Conservation (phyloP, 352 stramenopile genomes). For the Globisporangium polare region DNA sequence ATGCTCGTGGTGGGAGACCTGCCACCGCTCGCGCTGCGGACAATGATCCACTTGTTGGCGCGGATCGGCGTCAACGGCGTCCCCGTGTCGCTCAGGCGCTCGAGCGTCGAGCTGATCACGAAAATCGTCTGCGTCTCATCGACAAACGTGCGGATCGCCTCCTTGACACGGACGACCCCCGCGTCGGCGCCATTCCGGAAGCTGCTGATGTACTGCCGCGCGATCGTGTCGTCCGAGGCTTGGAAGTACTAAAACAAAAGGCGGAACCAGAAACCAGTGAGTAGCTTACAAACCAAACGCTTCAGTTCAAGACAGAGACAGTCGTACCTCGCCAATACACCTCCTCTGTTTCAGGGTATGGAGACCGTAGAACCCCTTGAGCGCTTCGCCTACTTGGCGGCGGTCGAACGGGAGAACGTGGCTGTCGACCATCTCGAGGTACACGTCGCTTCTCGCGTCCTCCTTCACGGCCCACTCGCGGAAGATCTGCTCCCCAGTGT, state of each 20-base stretch:
- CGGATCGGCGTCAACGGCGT: background rate
- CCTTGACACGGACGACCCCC: background rate
- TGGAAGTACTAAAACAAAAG: background rate
- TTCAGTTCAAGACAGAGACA: no score
- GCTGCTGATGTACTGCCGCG: background rate
- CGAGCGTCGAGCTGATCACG: background rate
- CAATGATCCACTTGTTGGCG: background rate
- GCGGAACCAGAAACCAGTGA: no score
- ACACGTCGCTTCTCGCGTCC: background rate
- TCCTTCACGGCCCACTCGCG: background rate
- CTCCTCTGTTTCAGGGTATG: background rate
- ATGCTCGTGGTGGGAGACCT: background rate
- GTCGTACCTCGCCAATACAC: background rate
- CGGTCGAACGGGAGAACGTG: background rate
- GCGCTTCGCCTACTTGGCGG: background rate
- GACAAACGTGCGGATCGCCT: background rate
- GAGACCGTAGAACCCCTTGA: background rate
- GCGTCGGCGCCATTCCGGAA: background rate
- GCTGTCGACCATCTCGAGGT: background rate
- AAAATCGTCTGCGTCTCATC: background rate
- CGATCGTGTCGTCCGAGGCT: background rate
- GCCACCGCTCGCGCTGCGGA: background rate
- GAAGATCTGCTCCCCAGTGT: background rate
- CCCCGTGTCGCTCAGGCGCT: background rate
- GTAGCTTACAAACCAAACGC: no score